Evolutionary conservation across 768 basidiomycete species (phyloP).

Genomic region (Naganishia antarctica): DNA sequence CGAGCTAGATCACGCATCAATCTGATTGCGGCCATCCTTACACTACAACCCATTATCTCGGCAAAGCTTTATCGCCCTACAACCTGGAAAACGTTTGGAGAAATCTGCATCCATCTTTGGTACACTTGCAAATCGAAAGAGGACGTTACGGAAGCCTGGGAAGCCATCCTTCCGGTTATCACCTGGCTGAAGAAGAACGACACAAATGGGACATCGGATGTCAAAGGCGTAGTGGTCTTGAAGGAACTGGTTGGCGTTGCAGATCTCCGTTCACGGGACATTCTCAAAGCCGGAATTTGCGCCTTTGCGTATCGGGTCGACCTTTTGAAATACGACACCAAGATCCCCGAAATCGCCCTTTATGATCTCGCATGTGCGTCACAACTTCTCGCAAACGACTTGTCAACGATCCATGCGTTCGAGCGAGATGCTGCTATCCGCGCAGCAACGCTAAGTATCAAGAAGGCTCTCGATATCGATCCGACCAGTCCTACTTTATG

Average conservation of each 20-base stretch:
- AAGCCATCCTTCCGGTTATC: conserved; percentile 35
- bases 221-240: conserved; percentile 37
- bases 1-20: conserved; percentile 56
- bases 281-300: conserved; percentile 39
- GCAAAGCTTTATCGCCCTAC: conserved; percentile 64
- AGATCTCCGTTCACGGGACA: conserved; percentile 27
- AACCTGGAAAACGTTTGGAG: conserved; percentile 76
- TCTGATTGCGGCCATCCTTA: conserved; percentile 54
- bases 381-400: conserved; percentile 32
- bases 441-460: conserved; percentile 52
- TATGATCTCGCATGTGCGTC: conserved; percentile 45
- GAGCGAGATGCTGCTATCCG: conserved; percentile 30
- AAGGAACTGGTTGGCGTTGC: conserved; percentile 29
- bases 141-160: conserved; percentile 32
- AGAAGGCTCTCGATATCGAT: conserved; percentile 68
- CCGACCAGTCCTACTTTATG: conserved; percentile 70
- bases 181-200: conserved; percentile 26
- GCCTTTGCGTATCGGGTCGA: conserved; percentile 47
- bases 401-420: background rate
- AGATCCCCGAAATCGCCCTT: conserved; percentile 39
- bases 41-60: conserved; percentile 55
- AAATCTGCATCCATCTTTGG: conserved; percentile 68
- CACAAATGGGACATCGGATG: conserved; percentile 17
- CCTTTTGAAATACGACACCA: conserved; percentile 43
- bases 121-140: conserved; percentile 53